Conservation (phyloP, 192 early-diverging fungal species). For the Diversispora eburnea region DNA sequence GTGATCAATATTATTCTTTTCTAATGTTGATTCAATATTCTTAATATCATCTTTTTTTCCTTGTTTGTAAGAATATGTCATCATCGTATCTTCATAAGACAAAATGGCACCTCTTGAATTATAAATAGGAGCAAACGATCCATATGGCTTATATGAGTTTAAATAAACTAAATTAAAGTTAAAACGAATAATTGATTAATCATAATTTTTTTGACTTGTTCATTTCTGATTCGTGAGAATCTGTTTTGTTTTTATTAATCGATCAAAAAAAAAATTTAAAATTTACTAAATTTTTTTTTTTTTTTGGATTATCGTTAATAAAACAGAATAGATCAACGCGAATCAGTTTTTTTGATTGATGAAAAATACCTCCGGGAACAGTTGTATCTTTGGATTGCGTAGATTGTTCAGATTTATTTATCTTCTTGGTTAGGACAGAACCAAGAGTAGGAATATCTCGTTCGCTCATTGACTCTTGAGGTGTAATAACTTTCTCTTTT, state of each 20-base stretch:
- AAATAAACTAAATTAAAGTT: conserved; percentile 40
- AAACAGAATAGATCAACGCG: background rate
- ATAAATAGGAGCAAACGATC: conserved; percentile 50
- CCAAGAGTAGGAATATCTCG: background rate
- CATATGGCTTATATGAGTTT: conserved; percentile 45
- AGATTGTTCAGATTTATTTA: background rate
- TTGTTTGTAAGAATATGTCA: conserved; percentile 26
- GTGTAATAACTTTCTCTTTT: background rate
- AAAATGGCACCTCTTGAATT: conserved; percentile 48
- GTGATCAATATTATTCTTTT: too few relatives aligned
- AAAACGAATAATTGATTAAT: too few relatives aligned
- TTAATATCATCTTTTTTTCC: background rate
- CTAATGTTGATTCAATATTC: background rate
- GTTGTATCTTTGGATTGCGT: background rate
- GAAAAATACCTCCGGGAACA: background rate
- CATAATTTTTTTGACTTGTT: too few relatives aligned
- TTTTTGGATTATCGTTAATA: too few relatives aligned
- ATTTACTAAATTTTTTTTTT: too few relatives aligned
- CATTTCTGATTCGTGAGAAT: too few relatives aligned
- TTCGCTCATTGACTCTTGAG: background rate
- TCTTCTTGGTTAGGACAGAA: background rate
- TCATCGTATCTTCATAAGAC: conserved; percentile 45
- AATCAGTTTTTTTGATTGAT: background rate
- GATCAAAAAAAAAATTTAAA: too few relatives aligned
- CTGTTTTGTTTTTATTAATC: too few relatives aligned